These are phyloP conservation scores for Rhizophagus clarus DNA, from an alignment of 192 early-diverging fungal genomes.

Conservation along the genomic window DNA sequence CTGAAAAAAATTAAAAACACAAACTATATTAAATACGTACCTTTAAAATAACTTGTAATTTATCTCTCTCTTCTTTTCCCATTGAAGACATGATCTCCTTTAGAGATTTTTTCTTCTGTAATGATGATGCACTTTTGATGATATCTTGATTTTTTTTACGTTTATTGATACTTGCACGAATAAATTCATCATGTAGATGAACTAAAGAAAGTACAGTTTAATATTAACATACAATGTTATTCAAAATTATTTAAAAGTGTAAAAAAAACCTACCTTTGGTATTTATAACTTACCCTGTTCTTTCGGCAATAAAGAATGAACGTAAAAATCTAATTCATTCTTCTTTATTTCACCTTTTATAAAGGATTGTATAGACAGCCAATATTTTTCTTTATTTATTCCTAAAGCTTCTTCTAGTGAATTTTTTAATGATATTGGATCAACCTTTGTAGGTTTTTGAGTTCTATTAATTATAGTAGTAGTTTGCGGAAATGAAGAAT, in stretches of 20 bases:
- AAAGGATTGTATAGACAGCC: neutral
- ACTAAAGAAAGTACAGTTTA: neutral
- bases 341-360: slow-evolving; percentile 8
- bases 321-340: neutral
- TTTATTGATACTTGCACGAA: slow-evolving; percentile 4
- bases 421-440: neutral
- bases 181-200: slow-evolving; percentile 12
- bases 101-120: neutral
- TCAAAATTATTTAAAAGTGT: neutral
- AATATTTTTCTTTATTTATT: slow-evolving; percentile 9
- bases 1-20: neutral
- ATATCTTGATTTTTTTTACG: neutral
- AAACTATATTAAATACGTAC: neutral
- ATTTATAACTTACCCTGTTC: slow-evolving; percentile 2
- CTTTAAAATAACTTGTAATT: slow-evolving; percentile 5
- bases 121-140: neutral
- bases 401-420: neutral
- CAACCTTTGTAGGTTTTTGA: neutral
- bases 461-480: neutral
- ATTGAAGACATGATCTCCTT: neutral
- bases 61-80: slow-evolving; percentile 9
- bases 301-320: neutral
- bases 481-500: neutral
- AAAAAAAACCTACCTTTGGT: neutral
- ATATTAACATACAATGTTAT: neutral